These are phyloP conservation scores for Medicago truncatula DNA, from an alignment of 306 rosid species.

Conservation along the genomic window MtrunA17r5.0-ANR NC_053044.1:37154001-37154500, in stretches of 20 bases:
- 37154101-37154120: conserved; percentile 96
- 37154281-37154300: conserved; percentile 87
- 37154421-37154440: conserved; percentile 12
- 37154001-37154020: not conserved
- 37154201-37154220: conserved; percentile 95
- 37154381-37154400: conserved; percentile 93
- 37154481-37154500: not conserved
- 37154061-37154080: not conserved
- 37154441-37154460: conserved; percentile 18
- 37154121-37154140: conserved; percentile 97
- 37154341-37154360: conserved; percentile 95
- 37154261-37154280: conserved; percentile 84
- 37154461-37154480: conserved; percentile 6
- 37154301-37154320: conserved; percentile 71
- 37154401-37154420: conserved; percentile 67
- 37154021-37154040: not conserved
- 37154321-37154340: conserved; percentile 86
- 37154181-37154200: conserved; percentile 84
- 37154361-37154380: conserved; percentile 88
- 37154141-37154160: conserved; percentile 80
- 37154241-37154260: conserved; percentile 98
- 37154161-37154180: conserved; percentile 66
- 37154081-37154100: conserved; percentile 57
- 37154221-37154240: conserved; percentile 86
- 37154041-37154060: not conserved